These are phyloP conservation scores for Hysterium pulicare DNA, from an alignment of 2,329 filamentous ascomycete genomes.

Conservation along the genomic window DNA sequence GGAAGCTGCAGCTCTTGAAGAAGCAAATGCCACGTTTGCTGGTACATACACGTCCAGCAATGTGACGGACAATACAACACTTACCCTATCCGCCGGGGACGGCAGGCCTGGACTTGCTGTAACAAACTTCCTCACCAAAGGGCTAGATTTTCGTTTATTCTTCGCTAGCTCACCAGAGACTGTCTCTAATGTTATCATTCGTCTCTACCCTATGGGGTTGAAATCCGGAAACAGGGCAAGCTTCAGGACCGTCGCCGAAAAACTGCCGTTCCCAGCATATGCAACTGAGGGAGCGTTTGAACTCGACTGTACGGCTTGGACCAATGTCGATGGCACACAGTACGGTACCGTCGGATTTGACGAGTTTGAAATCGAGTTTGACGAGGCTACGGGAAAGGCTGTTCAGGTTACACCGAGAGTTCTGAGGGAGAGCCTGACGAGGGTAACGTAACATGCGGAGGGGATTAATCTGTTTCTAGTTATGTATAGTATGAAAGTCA, in stretches of 20 bases:
- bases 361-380: background rate
- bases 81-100: background rate
- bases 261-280: background rate
- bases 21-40: constrained; percentile 1
- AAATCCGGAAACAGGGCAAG: background rate
- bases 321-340: background rate
- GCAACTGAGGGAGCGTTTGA: background rate
- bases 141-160: background rate
- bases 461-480: too few relatives aligned
- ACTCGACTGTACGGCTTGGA: background rate
- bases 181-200: background rate
- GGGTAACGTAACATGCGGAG: background rate
- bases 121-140: background rate
- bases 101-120: background rate
- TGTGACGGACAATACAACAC: background rate
- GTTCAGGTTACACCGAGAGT: background rate
- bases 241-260: background rate
- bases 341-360: background rate
- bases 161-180: background rate
- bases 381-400: background rate
- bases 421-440: background rate
- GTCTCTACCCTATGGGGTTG: background rate
- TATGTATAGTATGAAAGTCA: too few relatives aligned
- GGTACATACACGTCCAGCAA: constrained; percentile 1
- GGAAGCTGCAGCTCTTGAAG: constrained; percentile 1